Evolutionary conservation across 1,284 basidiomycete genomes (phyloP).

Genomic region (Ceratobasidium sp.): DNA sequence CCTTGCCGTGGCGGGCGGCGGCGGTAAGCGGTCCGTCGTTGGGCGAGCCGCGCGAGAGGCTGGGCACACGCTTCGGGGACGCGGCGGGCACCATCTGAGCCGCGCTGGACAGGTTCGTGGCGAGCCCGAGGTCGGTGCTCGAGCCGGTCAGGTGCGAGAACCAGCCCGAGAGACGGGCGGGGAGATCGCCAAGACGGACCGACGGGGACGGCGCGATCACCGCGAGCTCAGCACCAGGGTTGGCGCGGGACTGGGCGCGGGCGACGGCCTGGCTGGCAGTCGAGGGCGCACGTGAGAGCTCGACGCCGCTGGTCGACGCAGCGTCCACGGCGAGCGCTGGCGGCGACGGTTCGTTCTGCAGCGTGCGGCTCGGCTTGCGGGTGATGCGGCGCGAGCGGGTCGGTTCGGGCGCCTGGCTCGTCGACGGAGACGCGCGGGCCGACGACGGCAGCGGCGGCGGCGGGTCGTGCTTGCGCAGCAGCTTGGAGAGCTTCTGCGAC

Average conservation of each 20-base stretch:
- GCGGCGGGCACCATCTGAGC: slow-evolving; percentile 23
- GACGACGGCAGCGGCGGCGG: neutral
- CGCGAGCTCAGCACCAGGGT: slow-evolving; percentile 5
- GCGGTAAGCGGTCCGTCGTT: slow-evolving; percentile 54
- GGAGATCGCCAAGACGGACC: slow-evolving; percentile 52
- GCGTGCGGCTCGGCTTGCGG: slow-evolving; percentile 17
- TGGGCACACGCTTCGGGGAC: slow-evolving; percentile 17
- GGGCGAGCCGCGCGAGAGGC: slow-evolving; percentile 20
- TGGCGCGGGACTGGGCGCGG: neutral
- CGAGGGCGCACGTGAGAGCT: slow-evolving; percentile 14
- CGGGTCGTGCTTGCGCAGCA: slow-evolving; percentile 25
- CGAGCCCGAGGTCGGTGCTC: slow-evolving; percentile 33
- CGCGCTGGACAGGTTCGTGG: slow-evolving; percentile 11
- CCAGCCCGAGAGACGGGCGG: slow-evolving; percentile 76
- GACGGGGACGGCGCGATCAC: slow-evolving; percentile 10
- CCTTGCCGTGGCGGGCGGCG: slow-evolving; percentile 74
- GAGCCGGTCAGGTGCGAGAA: slow-evolving; percentile 69
- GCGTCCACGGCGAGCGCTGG: slow-evolving; percentile 17
- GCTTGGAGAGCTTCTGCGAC: slow-evolving; percentile 24
- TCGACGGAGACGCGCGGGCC: slow-evolving; percentile 3
- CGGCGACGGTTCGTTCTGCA: neutral
- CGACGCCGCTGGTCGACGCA: slow-evolving; percentile 5
- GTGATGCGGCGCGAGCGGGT: slow-evolving; percentile 19
- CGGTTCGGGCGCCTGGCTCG: slow-evolving; percentile 9
- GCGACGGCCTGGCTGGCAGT: slow-evolving; percentile 37